Percentiles rank a stretch among this genome's conserved stretches.
These are phyloP conservation scores for Sarocladium kiliense DNA, from an alignment of 2,329 filamentous ascomycete species.

Conservation along the genomic window DNA sequence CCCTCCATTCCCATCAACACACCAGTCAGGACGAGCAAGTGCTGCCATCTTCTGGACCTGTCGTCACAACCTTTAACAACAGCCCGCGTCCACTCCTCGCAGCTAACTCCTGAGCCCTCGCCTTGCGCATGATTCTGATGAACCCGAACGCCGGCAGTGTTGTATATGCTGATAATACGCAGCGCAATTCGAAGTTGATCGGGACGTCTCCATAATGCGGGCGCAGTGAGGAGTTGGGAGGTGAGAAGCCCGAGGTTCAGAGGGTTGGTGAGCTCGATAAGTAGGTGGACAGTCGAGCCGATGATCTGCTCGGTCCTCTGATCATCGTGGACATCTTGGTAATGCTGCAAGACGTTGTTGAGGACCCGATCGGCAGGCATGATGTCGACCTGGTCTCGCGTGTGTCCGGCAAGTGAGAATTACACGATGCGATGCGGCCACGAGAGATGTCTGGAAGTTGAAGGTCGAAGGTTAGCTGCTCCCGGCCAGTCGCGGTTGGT, in stretches of 20 bases:
- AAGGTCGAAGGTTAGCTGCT: neutral
- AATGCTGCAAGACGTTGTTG: constrained; percentile 58
- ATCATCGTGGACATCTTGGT: constrained; percentile 48
- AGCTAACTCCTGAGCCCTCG: constrained; percentile 38
- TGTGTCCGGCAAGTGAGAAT: neutral
- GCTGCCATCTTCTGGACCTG: constrained; percentile 68
- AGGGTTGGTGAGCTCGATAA: constrained; percentile 67
- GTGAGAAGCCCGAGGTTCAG: constrained; percentile 70
- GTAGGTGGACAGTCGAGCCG: constrained; percentile 61
- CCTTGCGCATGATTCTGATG: constrained; percentile 40
- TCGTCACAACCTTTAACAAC: constrained; percentile 54
- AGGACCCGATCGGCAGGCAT: constrained; percentile 67
- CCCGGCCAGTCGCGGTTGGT: no score
- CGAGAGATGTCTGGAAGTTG: neutral
- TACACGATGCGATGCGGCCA: neutral
- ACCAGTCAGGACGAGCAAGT: constrained; percentile 74
- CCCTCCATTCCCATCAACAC: constrained; percentile 72
- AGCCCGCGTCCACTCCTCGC: constrained; percentile 51
- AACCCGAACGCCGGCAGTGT: constrained; percentile 56
- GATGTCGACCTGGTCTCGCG: constrained; percentile 11
- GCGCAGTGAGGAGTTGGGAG: constrained; percentile 65
- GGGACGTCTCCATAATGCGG: constrained; percentile 62
- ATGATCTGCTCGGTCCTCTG: constrained; percentile 51
- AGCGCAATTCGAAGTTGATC: constrained; percentile 58
- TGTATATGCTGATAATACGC: constrained; percentile 66